phyloP scores from a whole-genome alignment of 2,329 filamentous ascomycete genomes.

The Phialemonium atrogriseum region DNA sequence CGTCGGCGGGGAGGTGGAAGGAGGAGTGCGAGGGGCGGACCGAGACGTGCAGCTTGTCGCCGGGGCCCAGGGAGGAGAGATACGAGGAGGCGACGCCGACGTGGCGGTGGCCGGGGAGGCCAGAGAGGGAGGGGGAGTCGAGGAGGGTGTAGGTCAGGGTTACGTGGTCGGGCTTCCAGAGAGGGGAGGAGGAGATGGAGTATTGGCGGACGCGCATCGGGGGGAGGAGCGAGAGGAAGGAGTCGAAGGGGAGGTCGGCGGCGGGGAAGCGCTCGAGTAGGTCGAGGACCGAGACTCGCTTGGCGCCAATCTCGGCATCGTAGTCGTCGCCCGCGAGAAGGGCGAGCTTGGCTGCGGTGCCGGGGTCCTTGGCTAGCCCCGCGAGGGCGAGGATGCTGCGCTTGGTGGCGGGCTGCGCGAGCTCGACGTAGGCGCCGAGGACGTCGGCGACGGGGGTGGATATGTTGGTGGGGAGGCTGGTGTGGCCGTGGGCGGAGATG shows the following conservation, averaged over 20 bases:
- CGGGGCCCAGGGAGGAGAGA: constrained; percentile 38
- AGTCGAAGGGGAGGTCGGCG: constrained; percentile 52
- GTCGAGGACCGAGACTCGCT: constrained; percentile 57
- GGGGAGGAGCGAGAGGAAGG: constrained; percentile 64
- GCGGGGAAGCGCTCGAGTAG: constrained; percentile 56
- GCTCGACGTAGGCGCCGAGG: constrained; percentile 63
- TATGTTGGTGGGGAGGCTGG: constrained; percentile 43
- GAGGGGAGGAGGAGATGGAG: constrained; percentile 67
- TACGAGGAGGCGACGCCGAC: constrained; percentile 55
- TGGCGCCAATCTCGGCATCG: constrained; percentile 38
- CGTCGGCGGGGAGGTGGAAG: constrained; percentile 40
- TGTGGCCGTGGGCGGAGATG: constrained; percentile 43
- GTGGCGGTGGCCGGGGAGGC: constrained; percentile 37
- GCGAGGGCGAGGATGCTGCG: constrained; percentile 29
- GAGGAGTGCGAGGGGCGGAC: constrained; percentile 31
- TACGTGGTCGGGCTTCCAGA: constrained; percentile 45
- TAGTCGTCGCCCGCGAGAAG: constrained; percentile 39
- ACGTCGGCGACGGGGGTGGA: constrained; percentile 55
- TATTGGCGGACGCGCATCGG: constrained; percentile 75
- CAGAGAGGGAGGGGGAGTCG: constrained; percentile 43
- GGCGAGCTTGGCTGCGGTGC: constrained; percentile 30
- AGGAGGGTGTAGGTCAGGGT: constrained; percentile 64
- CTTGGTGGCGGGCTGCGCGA: constrained; percentile 64
- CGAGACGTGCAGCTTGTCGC: constrained; percentile 41
- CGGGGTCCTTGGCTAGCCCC: constrained; percentile 16